Base-by-base conservation (phyloP, 371 early-diverging fungal species). In the Circinella umbellata region DNA sequence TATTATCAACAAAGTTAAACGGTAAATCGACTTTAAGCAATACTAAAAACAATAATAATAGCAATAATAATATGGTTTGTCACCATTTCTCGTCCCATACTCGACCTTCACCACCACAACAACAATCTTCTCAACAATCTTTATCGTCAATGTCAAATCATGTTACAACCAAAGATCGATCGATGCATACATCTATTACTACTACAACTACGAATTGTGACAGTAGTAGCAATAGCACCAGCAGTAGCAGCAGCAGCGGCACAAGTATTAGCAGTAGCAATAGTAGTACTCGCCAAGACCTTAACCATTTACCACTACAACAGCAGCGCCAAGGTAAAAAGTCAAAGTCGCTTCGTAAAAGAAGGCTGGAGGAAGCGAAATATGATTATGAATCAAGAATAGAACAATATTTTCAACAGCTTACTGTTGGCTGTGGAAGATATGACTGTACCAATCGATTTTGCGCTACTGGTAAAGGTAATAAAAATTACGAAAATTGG, bases 381-480 rank as follows among this genome's bases (percentile, higher is more conserved):
- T 69, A 67, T 34, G 76, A 75, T 34, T 83, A 80, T 39, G 77
- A 83, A 62, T 72, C 68, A 9, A 67, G 61, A 11, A 75, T 85
- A 13, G 76, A 82, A 61, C 75, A 70, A 37, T 85, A 78, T 49
- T 77, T 71, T 69, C 72, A 76, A 9, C 85, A 85, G 57, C 68
- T 85, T 6, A 79, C 78, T 4, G 53, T 73, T 10, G 85, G 85
- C 8, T 85, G 85, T 69, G 74, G 75, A 6, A 73, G 74, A 65
- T 27, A 54, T 14, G 70, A 76, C 10, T 85, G 85, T 53, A 57
- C 37, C 38, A 85, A 85, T 46, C 79, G 77, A 39, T 78, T 85
- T 60, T 85, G 85, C 73, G 81, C 78, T 63, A 76, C 74, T 7
- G 76, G 80, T 36, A 69, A 75, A 74, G 79, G 79, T 80, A 77